Evolutionary conservation across 352 stramenopile genomes (phyloP).

Genomic region (Phytophthora syringae): DNA sequence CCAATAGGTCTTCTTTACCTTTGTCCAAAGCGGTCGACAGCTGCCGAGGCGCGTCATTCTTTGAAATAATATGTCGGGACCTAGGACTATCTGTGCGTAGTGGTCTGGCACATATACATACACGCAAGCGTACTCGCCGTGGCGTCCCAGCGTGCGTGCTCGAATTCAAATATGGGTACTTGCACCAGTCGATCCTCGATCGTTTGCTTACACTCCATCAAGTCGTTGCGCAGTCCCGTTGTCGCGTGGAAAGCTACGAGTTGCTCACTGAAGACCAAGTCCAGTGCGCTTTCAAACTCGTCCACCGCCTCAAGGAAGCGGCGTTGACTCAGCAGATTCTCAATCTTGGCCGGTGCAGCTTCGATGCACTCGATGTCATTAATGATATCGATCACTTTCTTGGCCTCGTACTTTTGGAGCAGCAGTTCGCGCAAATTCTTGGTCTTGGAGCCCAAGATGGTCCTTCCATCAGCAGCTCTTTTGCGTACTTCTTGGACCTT

Average conservation of each 20-base stretch:
- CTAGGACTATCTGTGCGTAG: too few relatives aligned
- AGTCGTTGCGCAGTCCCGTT: slow-evolving; percentile 69
- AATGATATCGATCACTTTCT: slow-evolving; percentile 86
- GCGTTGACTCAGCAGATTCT: slow-evolving; percentile 54
- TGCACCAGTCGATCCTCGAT: slow-evolving; percentile 84
- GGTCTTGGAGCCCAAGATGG: slow-evolving; percentile 84
- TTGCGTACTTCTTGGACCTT: slow-evolving; percentile 77
- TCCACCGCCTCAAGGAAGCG: slow-evolving; percentile 73
- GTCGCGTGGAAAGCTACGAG: slow-evolving; percentile 82
- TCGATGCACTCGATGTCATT: slow-evolving; percentile 87
- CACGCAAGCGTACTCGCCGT: too few relatives aligned
- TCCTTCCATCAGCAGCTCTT: slow-evolving; percentile 75
- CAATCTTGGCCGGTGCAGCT: slow-evolving; percentile 69
- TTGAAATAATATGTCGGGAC: too few relatives aligned
- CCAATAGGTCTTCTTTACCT: too few relatives aligned
- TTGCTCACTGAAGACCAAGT: slow-evolving; percentile 83
- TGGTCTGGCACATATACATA: too few relatives aligned
- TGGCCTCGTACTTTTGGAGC: slow-evolving; percentile 83
- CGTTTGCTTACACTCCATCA: slow-evolving; percentile 88
- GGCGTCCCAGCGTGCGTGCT: too few relatives aligned
- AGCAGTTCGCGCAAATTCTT: slow-evolving; percentile 83
- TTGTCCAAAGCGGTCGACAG: too few relatives aligned
- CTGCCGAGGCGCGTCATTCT: too few relatives aligned
- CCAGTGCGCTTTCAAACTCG: slow-evolving; percentile 73
- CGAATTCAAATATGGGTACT: too few relatives aligned